A percentile compares a stretch with the other conserved stretches of the same genome.
phyloP scores from a whole-genome alignment of 2,329 filamentous ascomycete genomes.

The Fusarium temperatum region DNA sequence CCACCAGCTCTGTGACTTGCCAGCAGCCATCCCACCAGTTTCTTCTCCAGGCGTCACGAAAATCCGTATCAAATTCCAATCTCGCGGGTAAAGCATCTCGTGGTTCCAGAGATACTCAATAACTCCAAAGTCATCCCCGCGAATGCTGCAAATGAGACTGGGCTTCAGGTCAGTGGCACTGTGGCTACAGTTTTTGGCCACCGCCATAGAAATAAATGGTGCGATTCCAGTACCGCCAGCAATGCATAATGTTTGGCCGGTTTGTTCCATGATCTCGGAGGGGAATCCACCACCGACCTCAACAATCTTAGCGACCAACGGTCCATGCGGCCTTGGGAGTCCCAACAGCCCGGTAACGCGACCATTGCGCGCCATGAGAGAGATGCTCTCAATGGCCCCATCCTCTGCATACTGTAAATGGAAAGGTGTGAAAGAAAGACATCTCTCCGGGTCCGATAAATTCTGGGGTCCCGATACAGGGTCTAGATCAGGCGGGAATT shows the following conservation, averaged over 20 bases:
- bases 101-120: background rate
- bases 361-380: slow-evolving; percentile 3
- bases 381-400: background rate
- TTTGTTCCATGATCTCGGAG: rapidly evolving
- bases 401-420: background rate
- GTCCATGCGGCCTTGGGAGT: background rate
- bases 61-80: background rate
- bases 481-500: slow-evolving; percentile 12
- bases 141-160: slow-evolving; percentile 1
- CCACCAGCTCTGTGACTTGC: background rate
- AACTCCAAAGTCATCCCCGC: background rate
- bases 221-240: background rate
- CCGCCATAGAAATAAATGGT: background rate
- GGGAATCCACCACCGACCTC: background rate
- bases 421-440: slow-evolving; percentile 15
- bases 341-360: slow-evolving; percentile 11
- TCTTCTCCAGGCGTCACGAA: slow-evolving; percentile 4
- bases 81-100: background rate
- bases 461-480: slow-evolving; percentile 11
- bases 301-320: background rate
- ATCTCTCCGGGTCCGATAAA: background rate
- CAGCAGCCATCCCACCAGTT: background rate
- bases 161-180: background rate
- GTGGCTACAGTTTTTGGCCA: background rate
- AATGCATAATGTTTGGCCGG: background rate